Conservation (phyloP, 441 rosid species). For the Populus hybrid region DNA sequence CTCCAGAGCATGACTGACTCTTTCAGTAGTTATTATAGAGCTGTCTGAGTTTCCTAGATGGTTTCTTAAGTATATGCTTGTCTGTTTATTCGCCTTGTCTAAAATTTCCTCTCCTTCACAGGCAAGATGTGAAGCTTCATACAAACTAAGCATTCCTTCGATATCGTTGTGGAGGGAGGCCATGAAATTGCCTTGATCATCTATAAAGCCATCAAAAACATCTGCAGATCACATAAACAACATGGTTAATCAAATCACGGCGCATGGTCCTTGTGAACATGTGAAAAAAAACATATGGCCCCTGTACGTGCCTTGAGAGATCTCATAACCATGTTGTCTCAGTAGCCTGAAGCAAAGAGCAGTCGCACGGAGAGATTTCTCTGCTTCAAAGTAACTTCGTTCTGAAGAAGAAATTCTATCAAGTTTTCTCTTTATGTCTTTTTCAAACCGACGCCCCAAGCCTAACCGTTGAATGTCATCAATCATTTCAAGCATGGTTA, state of each 20-base stretch:
- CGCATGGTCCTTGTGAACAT: background rate
- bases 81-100: constrained; percentile 12
- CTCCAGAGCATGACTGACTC: constrained; percentile 32
- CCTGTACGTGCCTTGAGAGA: constrained; percentile 38
- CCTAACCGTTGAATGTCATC: constrained; percentile 51
- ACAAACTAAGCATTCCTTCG: constrained; percentile 26
- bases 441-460: constrained; percentile 29
- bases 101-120: constrained; percentile 29
- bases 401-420: background rate
- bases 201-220: constrained; percentile 30
- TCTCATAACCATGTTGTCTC: constrained; percentile 33
- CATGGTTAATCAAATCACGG: background rate
- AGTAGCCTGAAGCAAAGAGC: constrained; percentile 45
- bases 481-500: constrained; percentile 27
- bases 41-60: background rate
- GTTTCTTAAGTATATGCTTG: constrained; percentile 16
- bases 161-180: constrained; percentile 2
- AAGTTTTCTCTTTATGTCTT: constrained; percentile 29
- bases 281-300: background rate
- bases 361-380: constrained; percentile 22
- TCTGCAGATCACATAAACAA: constrained; percentile 19
- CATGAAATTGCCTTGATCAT: constrained; percentile 20
- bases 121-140: constrained; percentile 27
- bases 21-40: background rate
- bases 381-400: background rate